Evolutionary conservation across 2,329 filamentous ascomycete genomes (phyloP).

Genomic region (Fusarium chlamydosporum): DNA sequence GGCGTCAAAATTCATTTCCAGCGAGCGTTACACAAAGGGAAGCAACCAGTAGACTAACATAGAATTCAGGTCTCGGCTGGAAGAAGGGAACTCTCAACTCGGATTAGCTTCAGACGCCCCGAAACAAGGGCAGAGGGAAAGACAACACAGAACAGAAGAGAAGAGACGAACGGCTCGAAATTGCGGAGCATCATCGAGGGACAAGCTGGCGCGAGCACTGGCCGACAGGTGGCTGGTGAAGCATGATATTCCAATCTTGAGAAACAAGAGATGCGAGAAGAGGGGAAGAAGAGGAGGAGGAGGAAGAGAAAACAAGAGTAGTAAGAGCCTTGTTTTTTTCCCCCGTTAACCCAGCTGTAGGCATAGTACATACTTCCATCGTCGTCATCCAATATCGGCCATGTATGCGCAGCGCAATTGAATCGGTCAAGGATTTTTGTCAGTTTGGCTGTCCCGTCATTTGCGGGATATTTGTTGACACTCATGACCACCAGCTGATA

Average conservation of each 20-base stretch:
- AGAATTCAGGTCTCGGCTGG: slow-evolving; percentile 25
- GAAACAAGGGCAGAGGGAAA: slow-evolving; percentile 25
- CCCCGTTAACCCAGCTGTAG: background rate
- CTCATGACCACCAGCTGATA: slow-evolving; percentile 10
- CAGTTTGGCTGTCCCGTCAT: slow-evolving; percentile 10
- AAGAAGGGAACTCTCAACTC: slow-evolving; percentile 8
- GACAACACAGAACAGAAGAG: background rate
- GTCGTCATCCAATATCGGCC: slow-evolving; percentile 16
- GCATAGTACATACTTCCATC: background rate
- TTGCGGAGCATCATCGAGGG: slow-evolving; percentile 14
- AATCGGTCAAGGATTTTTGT: slow-evolving; percentile 9
- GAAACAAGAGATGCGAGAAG: slow-evolving; percentile 17
- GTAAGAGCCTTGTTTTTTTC: slow-evolving; percentile 15
- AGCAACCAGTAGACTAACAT: slow-evolving; percentile 11
- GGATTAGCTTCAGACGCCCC: slow-evolving; percentile 37
- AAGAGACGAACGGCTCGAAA: background rate
- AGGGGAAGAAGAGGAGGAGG: background rate
- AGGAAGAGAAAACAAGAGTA: slow-evolving; percentile 1
- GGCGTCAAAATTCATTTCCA: slow-evolving; percentile 26
- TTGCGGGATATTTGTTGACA: slow-evolving; percentile 25
- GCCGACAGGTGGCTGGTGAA: slow-evolving; percentile 30
- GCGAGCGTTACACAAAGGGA: slow-evolving; percentile 18
- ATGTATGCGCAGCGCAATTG: slow-evolving; percentile 15
- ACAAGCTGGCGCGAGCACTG: slow-evolving; percentile 38
- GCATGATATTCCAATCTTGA: slow-evolving; percentile 43